Evolutionary conservation across 495 filamentous ascomycete genomes (phyloP).

Genomic region (Delitschia confertaspora): DNA sequence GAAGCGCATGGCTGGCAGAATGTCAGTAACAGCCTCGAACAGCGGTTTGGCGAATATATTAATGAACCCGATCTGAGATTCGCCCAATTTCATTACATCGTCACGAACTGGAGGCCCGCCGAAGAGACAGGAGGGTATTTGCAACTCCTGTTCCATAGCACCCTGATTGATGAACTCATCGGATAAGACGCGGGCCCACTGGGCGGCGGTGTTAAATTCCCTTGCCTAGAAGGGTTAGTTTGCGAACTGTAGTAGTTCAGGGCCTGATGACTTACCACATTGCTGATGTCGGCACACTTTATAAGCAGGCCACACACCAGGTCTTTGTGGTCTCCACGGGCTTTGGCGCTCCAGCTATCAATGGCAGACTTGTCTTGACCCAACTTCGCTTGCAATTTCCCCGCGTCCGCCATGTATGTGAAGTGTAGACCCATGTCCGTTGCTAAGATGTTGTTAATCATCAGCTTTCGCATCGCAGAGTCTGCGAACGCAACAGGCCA

Average conservation of each 20-base stretch:
- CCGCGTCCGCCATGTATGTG: conserved; percentile 83
- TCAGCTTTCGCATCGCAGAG: conserved; percentile 67
- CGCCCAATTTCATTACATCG: conserved; percentile 68
- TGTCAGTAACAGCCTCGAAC: conserved; percentile 74
- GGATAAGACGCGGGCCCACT: conserved; percentile 85
- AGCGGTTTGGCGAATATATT: conserved; percentile 86
- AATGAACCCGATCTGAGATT: conserved; percentile 91
- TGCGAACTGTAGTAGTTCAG: conserved; percentile 19
- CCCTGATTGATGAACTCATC: conserved; percentile 92
- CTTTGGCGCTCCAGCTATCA: conserved; percentile 64
- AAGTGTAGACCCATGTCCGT: conserved; percentile 97
- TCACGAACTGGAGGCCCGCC: conserved; percentile 75
- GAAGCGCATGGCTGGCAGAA: conserved; percentile 75
- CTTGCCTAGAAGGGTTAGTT: conserved; percentile 56
- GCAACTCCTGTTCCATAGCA: conserved; percentile 78
- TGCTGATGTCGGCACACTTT: conserved; percentile 98
- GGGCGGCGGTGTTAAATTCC: conserved; percentile 65
- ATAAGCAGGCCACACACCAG: conserved; percentile 82
- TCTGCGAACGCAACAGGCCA: conserved; percentile 78
- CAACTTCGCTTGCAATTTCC: conserved; percentile 65
- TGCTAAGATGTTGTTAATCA: conserved; percentile 91
- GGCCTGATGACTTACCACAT: conserved; percentile 55
- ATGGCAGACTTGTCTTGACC: conserved; percentile 48
- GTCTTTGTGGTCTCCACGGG: conserved; percentile 61
- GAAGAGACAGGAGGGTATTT: conserved; percentile 77